A percentile compares a stretch with the other conserved stretches of the same genome.
Evolutionary conservation across 1,284 basidiomycete genomes (phyloP).

Genomic region (Pisolithus thermaeus): DNA sequence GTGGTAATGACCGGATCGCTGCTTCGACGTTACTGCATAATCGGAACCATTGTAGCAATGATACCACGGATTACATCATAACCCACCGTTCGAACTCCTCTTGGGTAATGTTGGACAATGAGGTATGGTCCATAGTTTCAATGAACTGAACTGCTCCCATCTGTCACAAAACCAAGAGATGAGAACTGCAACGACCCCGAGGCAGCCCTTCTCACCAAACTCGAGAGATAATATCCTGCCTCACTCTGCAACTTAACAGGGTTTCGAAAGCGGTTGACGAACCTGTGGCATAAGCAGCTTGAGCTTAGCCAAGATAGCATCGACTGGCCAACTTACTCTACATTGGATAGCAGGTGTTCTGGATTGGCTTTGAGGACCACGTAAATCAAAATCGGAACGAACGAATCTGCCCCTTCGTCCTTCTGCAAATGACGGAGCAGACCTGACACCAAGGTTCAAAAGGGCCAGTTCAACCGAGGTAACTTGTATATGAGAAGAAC

Average conservation of each 20-base stretch:
- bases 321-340: conserved; percentile 62
- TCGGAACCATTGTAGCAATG: background rate
- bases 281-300: conserved; percentile 42
- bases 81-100: conserved; percentile 84
- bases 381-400: conserved; percentile 92
- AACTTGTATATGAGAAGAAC: conserved; percentile 4
- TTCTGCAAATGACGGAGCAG: conserved; percentile 82
- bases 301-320: background rate
- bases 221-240: conserved; percentile 95
- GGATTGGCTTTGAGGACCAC: conserved; percentile 94
- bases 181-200: background rate
- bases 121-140: conserved; percentile 94
- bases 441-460: conserved; percentile 39
- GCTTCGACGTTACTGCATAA: conserved; percentile 67
- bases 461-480: conserved; percentile 8
- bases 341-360: conserved; percentile 88
- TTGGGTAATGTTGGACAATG: conserved; percentile 87
- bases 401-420: conserved; percentile 85
- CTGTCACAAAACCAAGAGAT: conserved; percentile 30
- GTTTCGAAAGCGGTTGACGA: conserved; percentile 93
- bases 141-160: conserved; percentile 93
- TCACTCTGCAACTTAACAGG: conserved; percentile 89
- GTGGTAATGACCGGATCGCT: conserved; percentile 73
- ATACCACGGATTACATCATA: background rate
- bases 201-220: conserved; percentile 53